phyloP scores from a whole-genome alignment of 1,139 yeast species.

The Suhomyces anneliseae region DNA sequence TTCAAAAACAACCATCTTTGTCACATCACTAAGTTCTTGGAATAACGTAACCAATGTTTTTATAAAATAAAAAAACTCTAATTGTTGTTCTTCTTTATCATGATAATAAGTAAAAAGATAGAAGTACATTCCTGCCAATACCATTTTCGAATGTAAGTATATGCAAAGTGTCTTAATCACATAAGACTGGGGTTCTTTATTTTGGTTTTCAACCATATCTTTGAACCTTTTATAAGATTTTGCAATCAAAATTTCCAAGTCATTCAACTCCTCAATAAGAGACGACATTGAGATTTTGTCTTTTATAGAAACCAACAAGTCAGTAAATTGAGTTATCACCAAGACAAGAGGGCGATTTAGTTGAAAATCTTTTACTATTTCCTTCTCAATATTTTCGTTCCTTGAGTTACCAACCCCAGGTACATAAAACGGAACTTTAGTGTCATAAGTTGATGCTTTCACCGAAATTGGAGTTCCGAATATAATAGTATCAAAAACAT shows the following conservation, averaged over 20 bases:
- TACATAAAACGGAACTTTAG: slow-evolving; percentile 21
- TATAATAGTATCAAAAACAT: slow-evolving; percentile 15
- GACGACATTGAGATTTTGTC: slow-evolving; percentile 12
- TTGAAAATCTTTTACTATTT: slow-evolving; percentile 17
- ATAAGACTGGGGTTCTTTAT: slow-evolving; percentile 1
- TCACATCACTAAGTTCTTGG: slow-evolving; percentile 19
- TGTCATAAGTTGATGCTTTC: slow-evolving; percentile 22
- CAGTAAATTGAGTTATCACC: slow-evolving; percentile 4
- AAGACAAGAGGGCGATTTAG: slow-evolving; percentile 10
- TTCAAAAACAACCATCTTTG: slow-evolving; percentile 5
- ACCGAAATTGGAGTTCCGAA: slow-evolving; percentile 19
- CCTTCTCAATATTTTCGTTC: slow-evolving; percentile 21
- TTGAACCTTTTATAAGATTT: slow-evolving; percentile 11
- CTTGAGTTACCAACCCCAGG: slow-evolving; percentile 20
- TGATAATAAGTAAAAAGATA: slow-evolving; percentile 29
- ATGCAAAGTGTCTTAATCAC: slow-evolving; percentile 5
- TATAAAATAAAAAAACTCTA: slow-evolving; percentile 27
- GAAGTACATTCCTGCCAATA: slow-evolving; percentile 23
- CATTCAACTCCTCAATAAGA: slow-evolving; percentile 12
- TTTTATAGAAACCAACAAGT: slow-evolving; percentile 12
- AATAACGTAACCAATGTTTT: slow-evolving; percentile 20
- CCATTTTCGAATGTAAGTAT: slow-evolving; percentile 17
- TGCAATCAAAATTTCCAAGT: slow-evolving; percentile 14
- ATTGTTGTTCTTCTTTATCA: slow-evolving; percentile 16
- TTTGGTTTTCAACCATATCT: slow-evolving; percentile 3